phyloP scores from a whole-genome alignment of 306 rosid genomes.

The Dicorynia guianensis region DNA sequence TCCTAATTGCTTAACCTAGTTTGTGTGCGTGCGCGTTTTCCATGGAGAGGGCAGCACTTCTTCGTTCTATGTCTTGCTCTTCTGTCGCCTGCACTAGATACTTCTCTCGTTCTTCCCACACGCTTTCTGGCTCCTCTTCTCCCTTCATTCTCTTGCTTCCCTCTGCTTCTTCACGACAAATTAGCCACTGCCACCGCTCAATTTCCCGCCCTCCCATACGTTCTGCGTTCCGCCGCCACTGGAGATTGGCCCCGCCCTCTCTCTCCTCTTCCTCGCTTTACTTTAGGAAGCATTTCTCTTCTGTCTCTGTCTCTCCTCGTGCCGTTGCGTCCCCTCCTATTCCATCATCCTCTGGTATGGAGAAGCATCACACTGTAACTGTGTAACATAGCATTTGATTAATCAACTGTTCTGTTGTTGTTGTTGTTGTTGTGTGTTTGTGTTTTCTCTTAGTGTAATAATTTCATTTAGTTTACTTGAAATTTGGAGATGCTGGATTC shows the following conservation, averaged over 20 bases:
- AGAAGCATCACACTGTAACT: too few species aligned
- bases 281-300: slow-evolving; percentile 57
- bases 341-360: slow-evolving; percentile 59
- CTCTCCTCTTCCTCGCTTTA: slow-evolving; percentile 28
- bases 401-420: too few species aligned
- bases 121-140: neutral
- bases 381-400: too few species aligned
- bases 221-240: slow-evolving; percentile 56
- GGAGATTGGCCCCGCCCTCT: slow-evolving; percentile 44
- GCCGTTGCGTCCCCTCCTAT: slow-evolving; percentile 69
- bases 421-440: neutral
- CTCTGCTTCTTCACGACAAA: slow-evolving; percentile 32
- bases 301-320: slow-evolving; percentile 53
- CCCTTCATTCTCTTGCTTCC: slow-evolving; percentile 27
- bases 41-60: slow-evolving; percentile 82
- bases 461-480: too few species aligned
- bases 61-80: slow-evolving; percentile 71
- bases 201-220: neutral
- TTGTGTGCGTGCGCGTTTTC: neutral
- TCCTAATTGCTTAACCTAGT: too few species aligned
- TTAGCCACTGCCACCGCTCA: slow-evolving; percentile 5
- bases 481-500: too few species aligned
- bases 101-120: slow-evolving; percentile 57
- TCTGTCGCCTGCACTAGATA: slow-evolving; percentile 56
- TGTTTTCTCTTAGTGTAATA: too few species aligned